These are phyloP conservation scores for Ogataea nonfermentans DNA, from an alignment of 805 yeast genomes.

Conservation along the genomic window DNA sequence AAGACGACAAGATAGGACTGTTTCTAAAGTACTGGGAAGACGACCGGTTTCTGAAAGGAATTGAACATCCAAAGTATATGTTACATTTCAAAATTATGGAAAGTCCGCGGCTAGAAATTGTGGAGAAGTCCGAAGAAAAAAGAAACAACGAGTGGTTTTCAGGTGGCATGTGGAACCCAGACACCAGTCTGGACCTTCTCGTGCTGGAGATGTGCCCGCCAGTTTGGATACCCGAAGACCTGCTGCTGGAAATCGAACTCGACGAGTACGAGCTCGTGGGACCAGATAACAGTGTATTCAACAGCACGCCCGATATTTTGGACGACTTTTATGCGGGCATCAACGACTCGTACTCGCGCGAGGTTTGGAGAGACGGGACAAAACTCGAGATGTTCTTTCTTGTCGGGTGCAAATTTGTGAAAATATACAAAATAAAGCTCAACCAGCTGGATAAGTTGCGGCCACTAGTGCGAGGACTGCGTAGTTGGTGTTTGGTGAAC, in stretches of 20 bases:
- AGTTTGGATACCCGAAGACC: slow-evolving; percentile 35
- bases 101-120: slow-evolving; percentile 12
- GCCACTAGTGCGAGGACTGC: slow-evolving; percentile 20
- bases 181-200: slow-evolving; percentile 22
- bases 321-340: slow-evolving; percentile 22
- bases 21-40: slow-evolving; percentile 35
- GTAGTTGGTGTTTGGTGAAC: slow-evolving; percentile 31
- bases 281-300: slow-evolving; percentile 26
- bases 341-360: slow-evolving; percentile 12
- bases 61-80: slow-evolving; percentile 23
- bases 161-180: slow-evolving; percentile 27
- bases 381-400: slow-evolving; percentile 19
- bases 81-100: slow-evolving; percentile 36
- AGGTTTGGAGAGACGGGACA: slow-evolving; percentile 1
- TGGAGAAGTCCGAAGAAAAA: slow-evolving; percentile 21
- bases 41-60: slow-evolving; percentile 27
- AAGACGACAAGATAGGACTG: slow-evolving; percentile 32
- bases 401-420: slow-evolving; percentile 31
- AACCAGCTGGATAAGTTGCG: slow-evolving; percentile 18
- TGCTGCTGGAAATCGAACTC: slow-evolving; percentile 23
- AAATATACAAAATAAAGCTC: slow-evolving; percentile 30
- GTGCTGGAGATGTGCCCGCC: slow-evolving; percentile 33
- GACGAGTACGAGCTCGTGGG: slow-evolving; percentile 26
- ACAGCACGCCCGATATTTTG: slow-evolving; percentile 12
- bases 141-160: slow-evolving; percentile 27